Base-by-base conservation (phyloP, 2,329 filamentous ascomycete genomes). In the Neofusicoccum cordaticola region DNA sequence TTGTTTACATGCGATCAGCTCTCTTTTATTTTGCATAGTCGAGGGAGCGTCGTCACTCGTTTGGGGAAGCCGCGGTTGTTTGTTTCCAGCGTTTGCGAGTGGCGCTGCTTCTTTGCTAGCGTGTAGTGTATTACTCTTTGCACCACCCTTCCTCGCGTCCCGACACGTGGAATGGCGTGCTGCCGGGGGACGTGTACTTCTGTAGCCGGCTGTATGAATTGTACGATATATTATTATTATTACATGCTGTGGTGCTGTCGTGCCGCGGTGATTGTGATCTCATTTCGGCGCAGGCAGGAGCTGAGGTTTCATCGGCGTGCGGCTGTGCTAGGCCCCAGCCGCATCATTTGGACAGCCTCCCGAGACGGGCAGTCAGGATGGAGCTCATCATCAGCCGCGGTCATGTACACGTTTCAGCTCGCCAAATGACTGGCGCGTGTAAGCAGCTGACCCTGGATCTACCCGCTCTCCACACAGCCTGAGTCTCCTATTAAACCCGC, bases 371-470 rank as follows among this genome's bases (percentile, higher is more conserved):
- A 58, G 15, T 45, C 53, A 58, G 39, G 39, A 58, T 34, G 53
- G 39, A 44, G 39, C 53, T 34, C 53, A 45, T 58, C 53, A 58
- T 58, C 39, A 58, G 53, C 53, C 39, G 22, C 39, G 39, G 53
- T 58, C 53, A 58, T 58, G 34, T 58, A 22, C 39, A 44, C 53
- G 57, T 61, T 61, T 61, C 57, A 61, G 57, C 57, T 60, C 27
- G 56, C 41, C 41, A 47, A 60, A 60, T 60, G 56, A 60, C 56
- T 50, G 57, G 42, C 57, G 44, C 57, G 17, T 47, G 57, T 61
- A 37, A 61, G 57, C 57, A 61, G 42, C 57, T 58, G 53, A 58
- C 53, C 53, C 39, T 58, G 39, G 39, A 45, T 58, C 53, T 58
- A 58, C 34, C 53, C 53, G n/a, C 13, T 58, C 22, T 31, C 35